Evolutionary conservation across 1,284 basidiomycete species (phyloP).

Genomic region (Apiotrichum brassicae): DNA sequence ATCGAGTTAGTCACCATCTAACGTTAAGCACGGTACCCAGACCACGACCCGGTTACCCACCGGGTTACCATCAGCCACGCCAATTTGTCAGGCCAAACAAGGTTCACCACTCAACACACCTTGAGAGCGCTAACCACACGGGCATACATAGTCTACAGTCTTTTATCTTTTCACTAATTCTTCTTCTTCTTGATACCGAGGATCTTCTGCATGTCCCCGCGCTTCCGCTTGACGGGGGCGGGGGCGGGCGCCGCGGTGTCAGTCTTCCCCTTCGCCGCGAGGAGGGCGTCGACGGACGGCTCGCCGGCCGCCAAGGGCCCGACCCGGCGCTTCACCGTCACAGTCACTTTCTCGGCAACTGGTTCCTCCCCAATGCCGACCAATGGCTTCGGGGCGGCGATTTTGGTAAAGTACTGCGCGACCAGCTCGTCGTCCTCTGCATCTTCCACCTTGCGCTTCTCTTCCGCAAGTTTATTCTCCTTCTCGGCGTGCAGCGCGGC

Average conservation of each 20-base stretch:
- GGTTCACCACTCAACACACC: too few species aligned
- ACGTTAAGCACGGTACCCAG: too few species aligned
- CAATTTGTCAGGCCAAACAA: too few species aligned
- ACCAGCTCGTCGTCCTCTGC: slow-evolving; percentile 90
- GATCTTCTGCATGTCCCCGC: slow-evolving; percentile 42
- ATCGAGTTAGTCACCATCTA: too few species aligned
- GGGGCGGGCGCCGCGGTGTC: slow-evolving; percentile 30
- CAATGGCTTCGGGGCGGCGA: slow-evolving; percentile 38
- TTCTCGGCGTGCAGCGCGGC: slow-evolving; percentile 35
- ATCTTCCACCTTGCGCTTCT: slow-evolving; percentile 55
- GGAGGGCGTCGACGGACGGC: slow-evolving; percentile 62
- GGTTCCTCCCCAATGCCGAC: neutral
- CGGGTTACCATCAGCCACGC: too few species aligned
- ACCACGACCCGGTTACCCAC: too few species aligned
- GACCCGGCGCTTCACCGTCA: slow-evolving; percentile 68
- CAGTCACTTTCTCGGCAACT: slow-evolving; percentile 2
- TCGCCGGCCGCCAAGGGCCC: slow-evolving; percentile 45
- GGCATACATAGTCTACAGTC: too few species aligned
- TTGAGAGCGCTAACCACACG: too few species aligned
- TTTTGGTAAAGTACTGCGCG: slow-evolving; percentile 74
- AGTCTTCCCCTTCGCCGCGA: slow-evolving; percentile 64
- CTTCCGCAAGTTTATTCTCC: slow-evolving; percentile 52
- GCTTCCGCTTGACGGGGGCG: slow-evolving; percentile 56
- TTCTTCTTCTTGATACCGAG: slow-evolving; percentile 57
- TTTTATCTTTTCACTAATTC: too few species aligned